Evolutionary conservation across 2,329 filamentous ascomycete species (phyloP).

Genomic region (Sordariomycetes sp.): DNA sequence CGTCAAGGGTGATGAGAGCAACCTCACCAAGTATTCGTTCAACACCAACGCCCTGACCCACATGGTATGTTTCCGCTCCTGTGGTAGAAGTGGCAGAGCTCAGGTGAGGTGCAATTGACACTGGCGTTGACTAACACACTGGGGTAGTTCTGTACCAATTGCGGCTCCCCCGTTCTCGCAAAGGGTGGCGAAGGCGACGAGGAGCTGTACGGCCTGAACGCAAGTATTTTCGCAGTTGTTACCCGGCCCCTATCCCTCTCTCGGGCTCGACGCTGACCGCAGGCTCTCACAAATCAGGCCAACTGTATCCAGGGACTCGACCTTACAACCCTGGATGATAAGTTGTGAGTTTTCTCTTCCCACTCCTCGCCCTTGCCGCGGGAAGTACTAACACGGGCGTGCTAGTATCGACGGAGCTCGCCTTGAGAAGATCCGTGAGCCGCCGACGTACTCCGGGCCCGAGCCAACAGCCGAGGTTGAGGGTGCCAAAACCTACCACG

Average conservation of each 20-base stretch:
- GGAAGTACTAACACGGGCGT: background rate
- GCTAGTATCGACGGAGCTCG: background rate
- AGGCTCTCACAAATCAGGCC: constrained; percentile 15
- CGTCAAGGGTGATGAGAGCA: constrained; percentile 31
- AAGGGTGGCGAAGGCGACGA: constrained; percentile 1
- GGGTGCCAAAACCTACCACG: constrained; percentile 30
- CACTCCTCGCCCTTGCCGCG: background rate
- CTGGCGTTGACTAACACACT: background rate
- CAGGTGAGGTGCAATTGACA: background rate
- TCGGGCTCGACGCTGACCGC: background rate
- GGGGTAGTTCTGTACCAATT: constrained; percentile 39
- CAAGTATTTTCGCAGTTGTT: background rate
- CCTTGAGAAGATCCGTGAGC: background rate
- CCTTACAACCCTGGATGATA: constrained; percentile 25
- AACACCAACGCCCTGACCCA: constrained; percentile 24
- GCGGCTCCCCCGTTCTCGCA: constrained; percentile 31
- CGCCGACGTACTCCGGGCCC: constrained; percentile 22
- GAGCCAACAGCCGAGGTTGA: constrained; percentile 25
- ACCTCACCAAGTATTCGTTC: constrained; percentile 33
- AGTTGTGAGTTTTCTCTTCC: constrained; percentile 19
- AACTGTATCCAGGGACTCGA: constrained; percentile 32
- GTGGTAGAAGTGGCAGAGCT: background rate
- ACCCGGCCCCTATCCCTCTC: background rate
- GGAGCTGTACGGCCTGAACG: background rate
- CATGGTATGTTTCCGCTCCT: constrained; percentile 21